These are phyloP conservation scores for Fusarium cyanostomum DNA, from an alignment of 2,329 filamentous ascomycete genomes.

Conservation along the genomic window DNA sequence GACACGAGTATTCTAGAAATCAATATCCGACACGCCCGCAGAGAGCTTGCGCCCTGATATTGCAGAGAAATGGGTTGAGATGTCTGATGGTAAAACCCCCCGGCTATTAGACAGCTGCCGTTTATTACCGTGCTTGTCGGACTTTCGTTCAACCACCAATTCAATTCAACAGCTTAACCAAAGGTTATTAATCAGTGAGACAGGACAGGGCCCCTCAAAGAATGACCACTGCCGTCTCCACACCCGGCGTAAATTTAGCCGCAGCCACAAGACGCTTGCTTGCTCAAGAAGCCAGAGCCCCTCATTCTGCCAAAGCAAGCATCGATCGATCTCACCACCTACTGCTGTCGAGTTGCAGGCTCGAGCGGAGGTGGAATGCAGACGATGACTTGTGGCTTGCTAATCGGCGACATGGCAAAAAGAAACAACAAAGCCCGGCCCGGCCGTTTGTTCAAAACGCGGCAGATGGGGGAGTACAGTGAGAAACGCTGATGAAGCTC, in stretches of 20 bases:
- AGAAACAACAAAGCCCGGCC: neutral
- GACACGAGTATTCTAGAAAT: constrained; percentile 7
- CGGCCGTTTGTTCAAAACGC: neutral
- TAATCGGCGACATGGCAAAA: neutral
- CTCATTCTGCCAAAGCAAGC: constrained; percentile 5
- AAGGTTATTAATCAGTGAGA: constrained; percentile 6
- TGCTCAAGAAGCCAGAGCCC: constrained; percentile 6
- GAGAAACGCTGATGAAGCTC: neutral
- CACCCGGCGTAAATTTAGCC: constrained; percentile 29
- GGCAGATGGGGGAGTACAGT: neutral
- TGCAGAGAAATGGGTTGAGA: too few relatives aligned
- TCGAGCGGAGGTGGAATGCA: neutral
- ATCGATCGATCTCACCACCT: neutral
- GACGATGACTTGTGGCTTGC: constrained; percentile 4
- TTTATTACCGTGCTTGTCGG: constrained; percentile 12
- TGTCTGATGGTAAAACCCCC: neutral
- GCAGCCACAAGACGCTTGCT: constrained; percentile 7
- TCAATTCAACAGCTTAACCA: neutral
- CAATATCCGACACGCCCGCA: constrained; percentile 18
- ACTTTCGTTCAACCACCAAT: constrained; percentile 20
- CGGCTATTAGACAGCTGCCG: constrained; percentile 12
- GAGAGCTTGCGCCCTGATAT: neutral
- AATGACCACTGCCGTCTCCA: too few relatives aligned
- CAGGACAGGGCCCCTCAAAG: neutral
- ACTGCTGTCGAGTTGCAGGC: neutral